These are phyloP conservation scores for Magnusiomyces paraingens DNA, from an alignment of 1,139 yeast species.

Conservation along the genomic window DNA sequence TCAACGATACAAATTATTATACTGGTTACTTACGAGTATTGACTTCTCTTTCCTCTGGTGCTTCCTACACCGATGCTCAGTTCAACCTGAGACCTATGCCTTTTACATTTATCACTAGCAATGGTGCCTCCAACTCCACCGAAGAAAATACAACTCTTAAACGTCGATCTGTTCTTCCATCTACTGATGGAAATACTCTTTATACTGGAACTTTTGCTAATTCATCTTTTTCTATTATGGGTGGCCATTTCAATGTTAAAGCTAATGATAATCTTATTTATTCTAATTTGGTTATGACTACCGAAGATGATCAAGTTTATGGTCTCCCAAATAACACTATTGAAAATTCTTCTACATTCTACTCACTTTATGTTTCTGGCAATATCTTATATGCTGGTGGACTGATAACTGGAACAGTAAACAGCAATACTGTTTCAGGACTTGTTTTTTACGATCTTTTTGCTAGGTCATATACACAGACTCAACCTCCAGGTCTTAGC, in stretches of 20 bases:
- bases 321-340: conserved; percentile 34
- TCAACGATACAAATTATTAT: conserved; percentile 18
- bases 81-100: conserved; percentile 26
- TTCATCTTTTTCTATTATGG: conserved; percentile 45
- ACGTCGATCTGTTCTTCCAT: conserved; percentile 6
- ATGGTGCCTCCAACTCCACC: background rate
- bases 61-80: conserved; percentile 23
- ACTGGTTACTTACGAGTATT: conserved; percentile 25
- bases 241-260: conserved; percentile 42
- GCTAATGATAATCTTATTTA: conserved; percentile 17
- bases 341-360: conserved; percentile 35
- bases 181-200: conserved; percentile 20
- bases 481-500: conserved; percentile 42
- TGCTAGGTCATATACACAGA: conserved; percentile 35
- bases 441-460: conserved; percentile 47
- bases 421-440: conserved; percentile 34
- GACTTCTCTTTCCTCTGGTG: conserved; percentile 25
- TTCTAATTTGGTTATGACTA: conserved; percentile 38
- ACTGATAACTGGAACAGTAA: conserved; percentile 40
- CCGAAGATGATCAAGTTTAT: conserved; percentile 28
- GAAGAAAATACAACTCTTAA: conserved; percentile 13
- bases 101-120: conserved; percentile 33
- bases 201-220: conserved; percentile 42
- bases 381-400: conserved; percentile 46
- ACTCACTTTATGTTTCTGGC: conserved; percentile 40